Evolutionary conservation across 2,329 filamentous ascomycete species (phyloP).

Genomic region (Coniochaeta hoffmannii): DNA sequence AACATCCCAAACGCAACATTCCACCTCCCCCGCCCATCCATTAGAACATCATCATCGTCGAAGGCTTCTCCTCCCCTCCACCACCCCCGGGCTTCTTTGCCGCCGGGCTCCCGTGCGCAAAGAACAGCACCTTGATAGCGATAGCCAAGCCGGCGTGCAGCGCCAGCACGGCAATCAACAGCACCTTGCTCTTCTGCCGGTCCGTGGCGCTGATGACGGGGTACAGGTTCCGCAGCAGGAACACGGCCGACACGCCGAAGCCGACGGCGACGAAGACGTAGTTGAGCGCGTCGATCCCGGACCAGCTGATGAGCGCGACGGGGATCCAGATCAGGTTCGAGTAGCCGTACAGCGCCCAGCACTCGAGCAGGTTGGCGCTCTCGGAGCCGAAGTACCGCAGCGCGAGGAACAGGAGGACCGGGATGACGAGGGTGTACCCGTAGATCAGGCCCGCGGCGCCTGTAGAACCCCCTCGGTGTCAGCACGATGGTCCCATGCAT

Average conservation of each 20-base stretch:
- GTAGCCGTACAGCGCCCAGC: slow-evolving; percentile 93
- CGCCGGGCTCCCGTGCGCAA: slow-evolving; percentile 65
- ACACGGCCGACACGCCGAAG: slow-evolving; percentile 74
- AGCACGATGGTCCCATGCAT: slow-evolving; percentile 4
- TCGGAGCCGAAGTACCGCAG: slow-evolving; percentile 95
- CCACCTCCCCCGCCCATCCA: background rate
- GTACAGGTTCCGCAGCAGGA: slow-evolving; percentile 79
- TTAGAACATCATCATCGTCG: slow-evolving; percentile 1
- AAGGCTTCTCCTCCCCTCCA: background rate
- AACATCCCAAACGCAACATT: background rate
- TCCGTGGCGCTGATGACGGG: slow-evolving; percentile 91
- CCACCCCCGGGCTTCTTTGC: slow-evolving; percentile 4
- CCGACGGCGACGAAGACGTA: slow-evolving; percentile 88
- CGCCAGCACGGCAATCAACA: slow-evolving; percentile 75
- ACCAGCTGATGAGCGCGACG: slow-evolving; percentile 88
- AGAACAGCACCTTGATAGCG: slow-evolving; percentile 95
- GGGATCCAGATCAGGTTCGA: slow-evolving; percentile 96
- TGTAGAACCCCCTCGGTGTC: slow-evolving; percentile 21
- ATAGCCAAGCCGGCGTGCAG: slow-evolving; percentile 86
- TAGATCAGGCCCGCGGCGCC: slow-evolving; percentile 88
- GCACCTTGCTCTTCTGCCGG: slow-evolving; percentile 78
- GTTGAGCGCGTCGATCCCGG: slow-evolving; percentile 77
- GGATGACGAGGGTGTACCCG: slow-evolving; percentile 86
- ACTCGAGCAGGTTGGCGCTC: slow-evolving; percentile 87
- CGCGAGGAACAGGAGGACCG: slow-evolving; percentile 76